Percentiles rank a stretch among this genome's conserved stretches.
Evolutionary conservation across 139 green algal species (phyloP).

Genomic region (Eudorina sp.): DNA sequence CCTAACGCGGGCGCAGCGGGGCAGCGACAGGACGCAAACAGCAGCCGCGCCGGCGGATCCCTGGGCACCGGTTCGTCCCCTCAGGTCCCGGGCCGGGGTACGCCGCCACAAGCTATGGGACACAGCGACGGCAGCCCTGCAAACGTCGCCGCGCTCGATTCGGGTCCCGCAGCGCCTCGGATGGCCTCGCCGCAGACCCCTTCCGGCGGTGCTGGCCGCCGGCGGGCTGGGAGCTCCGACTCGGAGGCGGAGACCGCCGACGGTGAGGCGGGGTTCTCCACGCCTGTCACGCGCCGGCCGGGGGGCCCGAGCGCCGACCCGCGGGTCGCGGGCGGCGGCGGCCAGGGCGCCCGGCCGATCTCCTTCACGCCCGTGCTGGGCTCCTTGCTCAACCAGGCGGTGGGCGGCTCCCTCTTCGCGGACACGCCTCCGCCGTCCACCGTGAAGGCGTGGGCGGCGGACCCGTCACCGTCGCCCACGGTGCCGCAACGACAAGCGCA

Average conservation of each 20-base stretch:
- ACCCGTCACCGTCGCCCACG: too few relatives aligned
- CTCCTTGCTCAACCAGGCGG: not conserved
- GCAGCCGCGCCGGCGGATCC: too few relatives aligned
- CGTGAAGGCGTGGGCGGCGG: not conserved
- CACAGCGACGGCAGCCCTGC: too few relatives aligned
- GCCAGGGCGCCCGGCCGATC: not conserved
- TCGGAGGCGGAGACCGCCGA: not conserved
- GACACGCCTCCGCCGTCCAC: conserved; percentile 6
- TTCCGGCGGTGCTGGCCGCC: not conserved
- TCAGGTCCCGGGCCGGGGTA: too few relatives aligned
- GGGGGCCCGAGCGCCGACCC: not conserved
- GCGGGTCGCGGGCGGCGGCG: not conserved
- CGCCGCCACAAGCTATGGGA: too few relatives aligned
- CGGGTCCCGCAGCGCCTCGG: not conserved
- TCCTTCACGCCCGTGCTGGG: conserved; percentile 19
- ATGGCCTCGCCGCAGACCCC: not conserved
- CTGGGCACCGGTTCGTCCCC: too few relatives aligned
- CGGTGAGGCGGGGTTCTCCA: not conserved
- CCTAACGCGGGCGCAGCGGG: too few relatives aligned
- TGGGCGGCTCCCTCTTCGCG: conserved; percentile 24
- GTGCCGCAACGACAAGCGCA: not conserved
- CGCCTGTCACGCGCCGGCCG: not conserved
- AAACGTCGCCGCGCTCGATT: too few relatives aligned
- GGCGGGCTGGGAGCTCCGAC: too few relatives aligned
- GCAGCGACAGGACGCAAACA: too few relatives aligned